Evolutionary conservation across 805 yeast species (phyloP), one percentile per base, ranked within the genome.

Genomic region (Starmerella khaoyaiensis): DNA sequence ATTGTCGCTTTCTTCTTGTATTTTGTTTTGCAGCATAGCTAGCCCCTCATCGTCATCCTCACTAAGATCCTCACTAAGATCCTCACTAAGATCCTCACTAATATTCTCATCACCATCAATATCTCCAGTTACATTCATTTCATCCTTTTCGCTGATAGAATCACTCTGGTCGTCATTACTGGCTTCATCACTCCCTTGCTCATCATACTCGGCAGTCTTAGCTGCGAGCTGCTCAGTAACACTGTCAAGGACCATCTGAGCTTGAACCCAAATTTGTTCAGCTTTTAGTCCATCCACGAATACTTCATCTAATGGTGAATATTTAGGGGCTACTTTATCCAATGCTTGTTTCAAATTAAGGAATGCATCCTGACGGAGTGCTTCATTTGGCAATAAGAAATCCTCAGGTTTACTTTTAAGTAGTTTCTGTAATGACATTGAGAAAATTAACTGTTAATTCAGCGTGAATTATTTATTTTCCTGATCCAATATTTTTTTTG

Each of bases 241-340:
- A 6, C 77, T 78, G 41, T 84, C 95, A 26, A 83, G 62, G 15
- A 87, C 76, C 61, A 87, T 69, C 57, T 80, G 82, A 2, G 81
- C 76, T 59, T 87, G 97, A 39, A 87, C 93, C 83, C 87, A 87
- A 0, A 90, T 84, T 55, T 87, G 97, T 27, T 78, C 70, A 18
- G 94, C 76, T 56, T 81, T 94, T 37, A 87, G 63, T 1, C 95
- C 97, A 33, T 84, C 93, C 11, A 79, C 68, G 48, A 77, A 73
- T 16, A 87, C 67, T 54, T 81, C 84, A 57, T 84, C 94, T 16
- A 87, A 63, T 5, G 79, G 78, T 1, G 90, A 71, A 38, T 62
- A 60, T 29, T 57, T 37, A 31, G 58, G 56, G 18, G 74, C 66
- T 23, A 77, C 61, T 4, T 79, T 78, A 51, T 78, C 83, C 37